Conservation (phyloP, 179 eudicot genomes). For the Gypsophila paniculata region DNA sequence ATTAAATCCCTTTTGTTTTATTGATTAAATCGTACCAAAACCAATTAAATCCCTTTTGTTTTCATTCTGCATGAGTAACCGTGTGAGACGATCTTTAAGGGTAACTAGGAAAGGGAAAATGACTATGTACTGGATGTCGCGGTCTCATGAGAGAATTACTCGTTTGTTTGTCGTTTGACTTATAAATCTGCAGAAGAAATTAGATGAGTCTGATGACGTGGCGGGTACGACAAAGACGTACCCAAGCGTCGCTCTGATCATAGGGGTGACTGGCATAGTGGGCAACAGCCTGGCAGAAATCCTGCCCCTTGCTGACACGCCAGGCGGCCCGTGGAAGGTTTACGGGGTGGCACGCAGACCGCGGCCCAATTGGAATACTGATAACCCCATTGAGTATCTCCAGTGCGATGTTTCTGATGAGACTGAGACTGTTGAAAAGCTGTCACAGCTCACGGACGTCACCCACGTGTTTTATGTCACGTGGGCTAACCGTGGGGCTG, state of each 20-base stretch:
- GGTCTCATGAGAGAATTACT: too few species aligned
- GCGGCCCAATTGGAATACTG: slow-evolving; percentile 39
- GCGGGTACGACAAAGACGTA: slow-evolving; percentile 14
- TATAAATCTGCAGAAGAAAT: slow-evolving; percentile 30
- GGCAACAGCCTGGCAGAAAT: slow-evolving; percentile 50
- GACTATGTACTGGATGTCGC: too few species aligned
- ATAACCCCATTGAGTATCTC: slow-evolving; percentile 40
- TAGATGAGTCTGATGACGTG: slow-evolving; percentile 33
- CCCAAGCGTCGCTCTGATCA: slow-evolving; percentile 39
- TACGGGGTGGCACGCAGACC: slow-evolving; percentile 48
- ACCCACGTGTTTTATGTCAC: slow-evolving; percentile 45
- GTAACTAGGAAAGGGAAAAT: too few species aligned
- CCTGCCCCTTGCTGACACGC: slow-evolving; percentile 47
- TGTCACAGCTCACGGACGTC: slow-evolving; percentile 37
- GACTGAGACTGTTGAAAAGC: slow-evolving; percentile 29
- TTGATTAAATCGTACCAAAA: too few species aligned
- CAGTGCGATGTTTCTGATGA: slow-evolving; percentile 43
- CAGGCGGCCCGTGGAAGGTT: slow-evolving; percentile 51
- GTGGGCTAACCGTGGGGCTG: slow-evolving; percentile 31
- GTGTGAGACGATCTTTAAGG: too few species aligned
- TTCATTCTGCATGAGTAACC: too few species aligned
- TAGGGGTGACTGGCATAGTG: slow-evolving; percentile 45
- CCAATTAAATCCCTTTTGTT: too few species aligned
- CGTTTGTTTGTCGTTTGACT: not conserved
- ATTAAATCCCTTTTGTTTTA: too few species aligned